phyloP scores from a whole-genome alignment of 2,329 filamentous ascomycete genomes.

The Colletotrichum costaricense region DNA sequence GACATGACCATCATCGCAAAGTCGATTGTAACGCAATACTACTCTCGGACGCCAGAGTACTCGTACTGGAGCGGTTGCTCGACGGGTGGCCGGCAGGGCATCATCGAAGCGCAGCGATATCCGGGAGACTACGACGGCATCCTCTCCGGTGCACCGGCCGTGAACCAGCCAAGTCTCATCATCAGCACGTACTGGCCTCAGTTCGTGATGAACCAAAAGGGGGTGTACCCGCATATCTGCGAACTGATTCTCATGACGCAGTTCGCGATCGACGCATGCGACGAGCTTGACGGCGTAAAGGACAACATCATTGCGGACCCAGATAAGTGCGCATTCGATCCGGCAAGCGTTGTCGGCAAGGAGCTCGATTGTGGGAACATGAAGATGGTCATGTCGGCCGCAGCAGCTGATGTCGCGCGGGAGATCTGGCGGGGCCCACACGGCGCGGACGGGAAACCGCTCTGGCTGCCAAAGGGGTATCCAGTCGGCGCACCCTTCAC shows the following conservation, averaged over 20 bases:
- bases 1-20: constrained; percentile 59
- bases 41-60: constrained; percentile 53
- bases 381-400: constrained; percentile 24
- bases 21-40: constrained; percentile 58
- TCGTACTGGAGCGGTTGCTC: constrained; percentile 65
- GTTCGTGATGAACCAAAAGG: constrained; percentile 32
- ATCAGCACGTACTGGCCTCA: constrained; percentile 37
- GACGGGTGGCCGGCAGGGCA: constrained; percentile 66
- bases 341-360: constrained; percentile 34
- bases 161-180: constrained; percentile 40
- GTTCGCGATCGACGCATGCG: constrained; percentile 36
- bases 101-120: constrained; percentile 62
- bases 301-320: constrained; percentile 31
- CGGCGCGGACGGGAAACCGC: constrained; percentile 10
- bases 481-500: constrained; percentile 31
- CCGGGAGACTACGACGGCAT: constrained; percentile 67
- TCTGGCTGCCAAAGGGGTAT: constrained; percentile 26
- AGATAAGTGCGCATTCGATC: constrained; percentile 40
- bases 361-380: constrained; percentile 41
- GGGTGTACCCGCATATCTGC: constrained; percentile 27
- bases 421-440: constrained; percentile 32
- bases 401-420: constrained; percentile 15
- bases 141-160: constrained; percentile 57
- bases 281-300: constrained; percentile 31
- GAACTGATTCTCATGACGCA: constrained; percentile 45